phyloP scores from a whole-genome alignment of 257 asterid genomes.

The Lycium barbarum region DNA sequence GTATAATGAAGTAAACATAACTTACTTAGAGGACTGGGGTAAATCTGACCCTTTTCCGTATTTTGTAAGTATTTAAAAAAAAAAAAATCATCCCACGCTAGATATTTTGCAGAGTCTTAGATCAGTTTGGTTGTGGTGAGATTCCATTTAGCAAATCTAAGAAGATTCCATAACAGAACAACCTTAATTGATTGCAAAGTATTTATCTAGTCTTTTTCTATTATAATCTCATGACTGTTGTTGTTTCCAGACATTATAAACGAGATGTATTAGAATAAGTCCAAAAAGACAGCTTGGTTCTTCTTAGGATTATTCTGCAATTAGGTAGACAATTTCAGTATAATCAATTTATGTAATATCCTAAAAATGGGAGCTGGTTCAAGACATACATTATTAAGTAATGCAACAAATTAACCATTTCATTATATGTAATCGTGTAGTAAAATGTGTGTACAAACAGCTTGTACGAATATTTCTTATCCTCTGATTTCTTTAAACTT shows the following conservation, averaged over 20 bases:
- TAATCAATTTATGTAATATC: neutral
- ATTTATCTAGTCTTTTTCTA: neutral
- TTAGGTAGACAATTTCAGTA: conserved; percentile 33
- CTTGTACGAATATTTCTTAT: neutral
- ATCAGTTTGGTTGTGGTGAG: neutral
- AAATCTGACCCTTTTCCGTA: too few species aligned
- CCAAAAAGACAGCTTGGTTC: conserved; percentile 5
- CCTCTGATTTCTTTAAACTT: neutral
- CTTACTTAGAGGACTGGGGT: too few species aligned
- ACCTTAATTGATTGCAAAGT: conserved; percentile 11
- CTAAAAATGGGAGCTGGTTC: neutral
- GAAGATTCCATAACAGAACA: conserved; percentile 40
- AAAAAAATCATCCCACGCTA: neutral
- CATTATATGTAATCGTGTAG: neutral
- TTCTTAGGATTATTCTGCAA: conserved; percentile 34
- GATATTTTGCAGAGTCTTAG: neutral
- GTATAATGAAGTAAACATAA: too few species aligned
- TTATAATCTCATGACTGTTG: neutral
- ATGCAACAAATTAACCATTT: conserved; percentile 3
- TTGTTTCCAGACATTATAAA: neutral
- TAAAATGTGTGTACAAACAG: neutral
- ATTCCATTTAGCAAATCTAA: conserved; percentile 11
- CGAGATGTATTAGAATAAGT: neutral
- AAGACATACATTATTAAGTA: neutral
- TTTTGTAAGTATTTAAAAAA: too few species aligned